Base-by-base conservation (phyloP, 805 yeast species). In the Lipomyces chichibuensis region DNA sequence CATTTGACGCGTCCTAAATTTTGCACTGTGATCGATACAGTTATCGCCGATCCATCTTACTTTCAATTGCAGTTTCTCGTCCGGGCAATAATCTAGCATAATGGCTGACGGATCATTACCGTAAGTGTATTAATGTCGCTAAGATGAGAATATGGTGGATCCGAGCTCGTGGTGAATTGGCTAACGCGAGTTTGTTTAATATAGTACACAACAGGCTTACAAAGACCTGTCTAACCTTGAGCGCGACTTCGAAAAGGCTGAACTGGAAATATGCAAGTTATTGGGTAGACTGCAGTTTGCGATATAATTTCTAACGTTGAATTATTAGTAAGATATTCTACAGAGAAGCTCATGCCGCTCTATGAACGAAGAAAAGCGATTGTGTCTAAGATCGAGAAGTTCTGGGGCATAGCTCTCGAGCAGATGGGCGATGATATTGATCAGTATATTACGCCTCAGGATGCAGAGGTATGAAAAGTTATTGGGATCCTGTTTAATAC, bases 341-440 rank as follows among this genome's bases (percentile, higher is more conserved):
- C 69, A 29, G 65, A 70, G 64, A 66, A 83, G 37, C 83, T 91
- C 7, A 84, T 83, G 69, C 84, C 87, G 23, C 80, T 90, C 7
- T 91, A 86, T 74, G 80, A 75, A 5, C 77, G 83, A 65, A 81
- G 98, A 72, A 82, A 90, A 29, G 80, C 73, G 6, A 78, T 84
- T n/a, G 80, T 88, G 17, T 64, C 72, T 3, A 76, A 81, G 3
- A 84, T 92, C 55, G 92, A 93, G 1, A 85, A 85, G 70, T 92
- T 94, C 77, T 94, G 98, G 98, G 88, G 90, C 73, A 84, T 89
- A 62, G 97, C 90, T 0, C 78, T 94, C 11, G 92, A 93, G 1
- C 91, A 90, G 74, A 89, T 89, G 73, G 89, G 90, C 61, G 97
- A 91, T 71, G 90, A 75, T 32, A 65, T 94, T 75, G 88, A 90